These are phyloP conservation scores for Scorias spongiosa DNA, from an alignment of 2,329 filamentous ascomycete genomes.

Conservation along the genomic window DNA sequence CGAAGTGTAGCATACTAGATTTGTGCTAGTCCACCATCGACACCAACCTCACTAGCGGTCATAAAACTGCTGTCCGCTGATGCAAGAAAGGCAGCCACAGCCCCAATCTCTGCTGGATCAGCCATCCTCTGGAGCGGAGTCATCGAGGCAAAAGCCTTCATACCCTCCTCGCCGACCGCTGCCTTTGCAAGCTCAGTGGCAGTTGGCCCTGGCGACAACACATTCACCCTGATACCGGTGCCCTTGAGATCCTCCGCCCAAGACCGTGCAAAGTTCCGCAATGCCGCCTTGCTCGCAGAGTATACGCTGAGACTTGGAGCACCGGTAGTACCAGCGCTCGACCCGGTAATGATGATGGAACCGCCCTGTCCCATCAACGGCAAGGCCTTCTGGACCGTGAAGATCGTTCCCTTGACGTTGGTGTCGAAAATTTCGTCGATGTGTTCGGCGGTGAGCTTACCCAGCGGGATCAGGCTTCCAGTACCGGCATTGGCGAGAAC, in stretches of 20 bases:
- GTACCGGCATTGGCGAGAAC: constrained; percentile 10
- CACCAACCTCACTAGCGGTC: constrained; percentile 1
- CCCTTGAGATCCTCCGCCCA: no score
- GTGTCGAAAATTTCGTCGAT: constrained; percentile 3
- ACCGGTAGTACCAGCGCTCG: constrained; percentile 10
- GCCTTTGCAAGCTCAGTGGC: no score
- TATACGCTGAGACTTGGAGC: constrained; percentile 6
- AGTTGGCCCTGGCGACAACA: no score
- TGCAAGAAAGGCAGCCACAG: no score
- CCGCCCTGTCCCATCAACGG: constrained; percentile 9
- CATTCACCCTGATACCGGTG: no score
- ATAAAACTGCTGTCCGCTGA: no score
- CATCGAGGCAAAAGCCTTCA: no score
- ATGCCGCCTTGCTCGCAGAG: constrained; percentile 9
- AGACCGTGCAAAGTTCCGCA: neutral
- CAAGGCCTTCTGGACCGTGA: constrained; percentile 5
- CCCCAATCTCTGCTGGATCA: no score
- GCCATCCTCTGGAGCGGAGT: no score
- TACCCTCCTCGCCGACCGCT: no score
- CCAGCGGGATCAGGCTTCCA: constrained; percentile 8
- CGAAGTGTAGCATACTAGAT: no score
- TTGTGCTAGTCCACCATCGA: no score
- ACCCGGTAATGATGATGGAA: constrained; percentile 10
- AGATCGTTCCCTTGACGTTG: constrained; percentile 2
- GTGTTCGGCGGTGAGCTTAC: constrained; percentile 11